Evolutionary conservation across 1,139 yeast species (phyloP), one percentile per base, ranked within the genome.

Genomic region (Entelexis paramagnoliae): DNA sequence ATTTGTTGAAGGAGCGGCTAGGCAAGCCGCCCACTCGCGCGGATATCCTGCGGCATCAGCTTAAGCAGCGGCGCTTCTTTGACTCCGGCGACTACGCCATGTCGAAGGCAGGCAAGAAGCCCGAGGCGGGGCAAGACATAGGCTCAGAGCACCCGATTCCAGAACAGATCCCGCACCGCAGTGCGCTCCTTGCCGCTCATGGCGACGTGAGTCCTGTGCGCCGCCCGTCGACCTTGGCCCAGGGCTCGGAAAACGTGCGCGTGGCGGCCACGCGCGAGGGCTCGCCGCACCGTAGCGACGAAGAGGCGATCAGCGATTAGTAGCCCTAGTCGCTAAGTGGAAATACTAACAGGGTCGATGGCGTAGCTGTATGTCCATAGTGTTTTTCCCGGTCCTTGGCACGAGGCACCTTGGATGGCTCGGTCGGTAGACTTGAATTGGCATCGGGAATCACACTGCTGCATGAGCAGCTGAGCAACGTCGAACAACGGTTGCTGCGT

Each of bases 81-180:
- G 99, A 91, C 63, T 85, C 95, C 56, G 98, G 98, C 22, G 99
- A 91, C 68, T 91, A 93, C 66, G 97, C 97, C 26, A 78, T 91
- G 78, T 87, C 86, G 59, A 83, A 88, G 62, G 86, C 80, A 7
- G 79, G 79, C 32, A 52, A 54, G 51, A 55, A 57, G 45, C 58
- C 58, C n/a, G 60, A 57, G 30, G 54, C 57, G 8, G 59, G 54
- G 32, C 50, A 50, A 35, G 60, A 65, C 33, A 64, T 70, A 28
- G 75, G 75, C 10, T 62, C 68, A 30, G 67, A 68, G 52, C 73
- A 70, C 57, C 75, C 75, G 14, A 65, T 65, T 28, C 74, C 74
- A 1, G 72, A 69, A 48, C 61, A 63, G 38, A 71, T 72, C 44
- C 73, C 75, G 1, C 71, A 67, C 46, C 57, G 53, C 35, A 52